Evolutionary conservation across 345 rosid genomes (phyloP), one percentile per base, ranked within the genome.

Genomic region (Ailanthus altissimus): DNA sequence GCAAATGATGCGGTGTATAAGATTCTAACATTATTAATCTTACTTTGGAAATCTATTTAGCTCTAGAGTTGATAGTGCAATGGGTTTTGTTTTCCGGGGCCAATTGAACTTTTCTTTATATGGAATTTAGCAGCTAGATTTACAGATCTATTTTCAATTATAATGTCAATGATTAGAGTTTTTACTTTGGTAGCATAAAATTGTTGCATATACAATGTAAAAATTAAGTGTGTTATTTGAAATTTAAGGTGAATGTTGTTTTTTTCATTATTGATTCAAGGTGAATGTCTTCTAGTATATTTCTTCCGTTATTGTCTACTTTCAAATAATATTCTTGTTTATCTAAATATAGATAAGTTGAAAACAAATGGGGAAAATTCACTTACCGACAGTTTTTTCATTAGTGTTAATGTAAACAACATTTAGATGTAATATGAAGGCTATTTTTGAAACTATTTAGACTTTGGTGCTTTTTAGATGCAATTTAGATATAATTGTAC

Each of bases 211-310:
- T 46, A 58, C 67, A 38, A 62, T 45, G 71, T 6, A 10, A 21
- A 46, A 50, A 75, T 38, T 32, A 54, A 14, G 15, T 5, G 53
- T n/a, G 60, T 64, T 32, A 28, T 45, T 47, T 73, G 57, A 68
- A 47, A 47, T 57, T 69, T 23, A 18, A 61, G 80, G 92, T 81
- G 43, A 43, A 75, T 18, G 3, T 32, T 32, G 38, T 32, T 32
- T 32, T 32, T 32, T 32, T 32, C 38, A 32, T 32, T 32, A 32
- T 32, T 32, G 38, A 32, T 32, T 32, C 38, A 32, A 32, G 38
- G 38, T 32, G 38, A 32, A 12, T 50, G 14, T 49, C 47, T 60
- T 20, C n/a, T 74, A 43, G 9, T 67, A 32, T 16, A 4, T 14
- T 28, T 61, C 38, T 36, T 28, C 9, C 20, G 1, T 28, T 28